Evolutionary conservation across 1,139 yeast species (phyloP), one percentile per base, ranked within the genome.

Genomic region (Candida frijolesensis): DNA sequence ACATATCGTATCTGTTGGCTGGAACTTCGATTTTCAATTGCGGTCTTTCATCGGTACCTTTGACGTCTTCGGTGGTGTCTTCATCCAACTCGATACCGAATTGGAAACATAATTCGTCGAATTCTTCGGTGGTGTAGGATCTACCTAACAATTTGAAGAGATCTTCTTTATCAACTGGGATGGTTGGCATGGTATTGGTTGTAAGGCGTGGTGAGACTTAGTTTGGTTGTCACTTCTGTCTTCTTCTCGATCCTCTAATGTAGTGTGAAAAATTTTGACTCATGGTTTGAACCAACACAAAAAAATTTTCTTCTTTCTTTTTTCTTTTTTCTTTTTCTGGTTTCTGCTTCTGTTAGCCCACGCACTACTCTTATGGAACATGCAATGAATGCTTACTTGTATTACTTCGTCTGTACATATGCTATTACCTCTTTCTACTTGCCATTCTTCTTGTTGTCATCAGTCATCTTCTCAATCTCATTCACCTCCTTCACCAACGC

Each of bases 81-180:
- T 95, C 99, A 68, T 95, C 99, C 58, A 95, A 80, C 74, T 95
- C 99, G 60, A 95, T 85, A 61, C 99, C 99, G 61, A 92, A 95
- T 65, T 92, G 96, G 75, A 95, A 95, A 74, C 99, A 95, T 60
- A 95, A 82, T 71, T 92, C 97, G 67, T 95, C 99, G 64, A 95
- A 92, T 66, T 92, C 99, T 63, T 90, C 84, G 58, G 95, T 88
- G 63, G 97, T 82, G 72, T 91, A 94, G 49, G 78, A 69, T 64
- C 80, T 84, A 54, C 96, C 98, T 57, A 94, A 79, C 45, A 89
- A 81, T 64, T 85, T 82, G 76, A 83, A 94, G 57, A 94, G 83
- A 68, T 92, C 98, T 65, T 85, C 89, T 71, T 95, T 92, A 70
- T 94, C 97, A 54, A 94, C 97, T 38, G 96, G 82, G 64, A 94